Evolutionary conservation across 345 rosid species (phyloP).

Genomic region (Populus davidiana): DNA sequence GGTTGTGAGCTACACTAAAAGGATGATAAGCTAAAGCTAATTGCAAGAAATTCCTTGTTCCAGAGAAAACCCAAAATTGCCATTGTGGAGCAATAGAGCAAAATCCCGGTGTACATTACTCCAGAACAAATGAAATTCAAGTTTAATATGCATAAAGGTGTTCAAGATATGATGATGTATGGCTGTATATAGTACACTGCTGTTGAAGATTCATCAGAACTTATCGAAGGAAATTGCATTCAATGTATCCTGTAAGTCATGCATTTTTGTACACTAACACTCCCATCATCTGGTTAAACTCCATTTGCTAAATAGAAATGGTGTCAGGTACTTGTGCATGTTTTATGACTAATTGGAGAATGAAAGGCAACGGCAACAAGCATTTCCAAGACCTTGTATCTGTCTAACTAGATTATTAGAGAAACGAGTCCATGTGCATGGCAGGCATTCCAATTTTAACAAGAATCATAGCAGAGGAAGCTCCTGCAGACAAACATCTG

Average conservation of each 20-base stretch:
- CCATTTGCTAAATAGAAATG: too few species aligned
- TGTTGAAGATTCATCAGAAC: background rate
- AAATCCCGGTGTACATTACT: background rate
- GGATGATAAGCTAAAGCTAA: conserved; percentile 5
- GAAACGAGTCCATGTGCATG: background rate
- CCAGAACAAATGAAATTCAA: background rate
- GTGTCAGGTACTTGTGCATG: too few species aligned
- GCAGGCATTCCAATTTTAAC: background rate
- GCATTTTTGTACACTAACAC: background rate
- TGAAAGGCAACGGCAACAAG: background rate
- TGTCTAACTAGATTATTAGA: background rate
- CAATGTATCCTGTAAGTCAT: background rate
- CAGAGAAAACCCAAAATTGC: background rate
- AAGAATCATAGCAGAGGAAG: background rate
- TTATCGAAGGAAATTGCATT: background rate
- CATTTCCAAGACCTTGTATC: background rate
- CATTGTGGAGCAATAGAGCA: background rate
- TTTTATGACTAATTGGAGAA: background rate
- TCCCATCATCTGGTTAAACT: background rate
- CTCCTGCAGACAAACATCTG: background rate
- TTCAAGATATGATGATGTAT: too few species aligned
- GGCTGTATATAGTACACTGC: background rate
- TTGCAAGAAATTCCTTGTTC: background rate
- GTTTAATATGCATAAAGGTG: background rate
- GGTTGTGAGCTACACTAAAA: background rate